These are phyloP conservation scores for Uronychia binucleata DNA, from an alignment of 73 alveolate genomes.

Conservation along the genomic window DNA sequence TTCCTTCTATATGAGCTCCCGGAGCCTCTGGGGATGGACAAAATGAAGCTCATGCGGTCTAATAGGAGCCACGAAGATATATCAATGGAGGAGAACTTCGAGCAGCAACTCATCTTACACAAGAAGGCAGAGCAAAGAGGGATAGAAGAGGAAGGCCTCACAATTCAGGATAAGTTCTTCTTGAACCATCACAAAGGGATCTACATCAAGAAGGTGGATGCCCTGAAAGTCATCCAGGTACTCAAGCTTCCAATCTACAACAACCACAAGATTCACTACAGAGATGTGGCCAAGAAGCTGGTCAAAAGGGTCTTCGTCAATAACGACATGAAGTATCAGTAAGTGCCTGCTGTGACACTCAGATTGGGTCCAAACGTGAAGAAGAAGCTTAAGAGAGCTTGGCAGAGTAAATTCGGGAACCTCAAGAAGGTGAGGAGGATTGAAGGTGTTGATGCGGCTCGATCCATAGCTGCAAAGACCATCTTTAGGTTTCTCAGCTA, in stretches of 20 bases:
- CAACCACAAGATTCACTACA: slow-evolving; percentile 5
- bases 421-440: background rate
- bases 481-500: too few species aligned
- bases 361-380: background rate
- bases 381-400: background rate
- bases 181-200: slow-evolving; percentile 8
- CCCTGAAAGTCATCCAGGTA: background rate
- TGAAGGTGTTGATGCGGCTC: background rate
- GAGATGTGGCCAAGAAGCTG: background rate
- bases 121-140: background rate
- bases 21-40: slow-evolving; percentile 10
- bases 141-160: background rate
- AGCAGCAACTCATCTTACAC: background rate
- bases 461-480: background rate
- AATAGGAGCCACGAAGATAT: background rate
- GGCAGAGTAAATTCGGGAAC: background rate
- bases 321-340: background rate
- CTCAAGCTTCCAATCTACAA: slow-evolving; percentile 18
- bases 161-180: too few species aligned
- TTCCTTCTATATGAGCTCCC: slow-evolving; percentile 17
- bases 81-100: background rate
- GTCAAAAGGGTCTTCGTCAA: background rate
- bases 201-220: slow-evolving; percentile 1
- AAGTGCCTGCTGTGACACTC: background rate
- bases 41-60: too few species aligned